Evolutionary conservation across 768 basidiomycete genomes (phyloP).

Genomic region (Mycena olivaceomarginata): DNA sequence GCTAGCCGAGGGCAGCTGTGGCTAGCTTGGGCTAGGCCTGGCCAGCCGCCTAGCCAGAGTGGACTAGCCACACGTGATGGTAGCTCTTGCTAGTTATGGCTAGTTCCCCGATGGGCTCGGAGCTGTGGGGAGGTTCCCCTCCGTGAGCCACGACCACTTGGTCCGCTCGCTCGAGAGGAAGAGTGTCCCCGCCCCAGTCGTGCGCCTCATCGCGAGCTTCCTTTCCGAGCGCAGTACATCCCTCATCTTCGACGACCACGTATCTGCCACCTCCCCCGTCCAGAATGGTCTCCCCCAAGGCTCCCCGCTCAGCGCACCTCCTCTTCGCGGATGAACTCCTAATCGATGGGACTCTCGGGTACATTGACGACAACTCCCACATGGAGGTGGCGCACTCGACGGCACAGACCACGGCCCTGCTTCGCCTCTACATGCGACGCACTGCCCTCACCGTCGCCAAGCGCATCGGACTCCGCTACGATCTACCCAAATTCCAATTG

Average conservation of each 20-base stretch:
- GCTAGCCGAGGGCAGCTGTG: too few relatives aligned
- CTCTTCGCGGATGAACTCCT: constrained; percentile 11
- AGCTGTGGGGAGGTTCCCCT: too few relatives aligned
- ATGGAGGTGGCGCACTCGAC: not conserved
- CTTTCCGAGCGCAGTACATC: too few relatives aligned
- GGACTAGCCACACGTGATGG: too few relatives aligned
- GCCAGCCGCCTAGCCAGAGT: too few relatives aligned
- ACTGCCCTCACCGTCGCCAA: not conserved
- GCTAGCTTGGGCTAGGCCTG: too few relatives aligned
- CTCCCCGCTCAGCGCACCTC: too few relatives aligned
- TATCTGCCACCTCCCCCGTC: too few relatives aligned
- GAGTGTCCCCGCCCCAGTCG: not conserved
- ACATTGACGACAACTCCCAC: constrained; percentile 20
- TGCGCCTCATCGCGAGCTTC: constrained; percentile 3
- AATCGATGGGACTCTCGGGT: not conserved
- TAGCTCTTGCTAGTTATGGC: too few relatives aligned
- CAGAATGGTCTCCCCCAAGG: too few relatives aligned
- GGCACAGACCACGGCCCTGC: not conserved
- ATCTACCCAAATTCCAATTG: not conserved
- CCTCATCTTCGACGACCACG: too few relatives aligned
- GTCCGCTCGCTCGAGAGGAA: not conserved
- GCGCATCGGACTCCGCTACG: not conserved
- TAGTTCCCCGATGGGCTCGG: too few relatives aligned
- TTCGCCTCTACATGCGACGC: not conserved
- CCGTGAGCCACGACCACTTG: not conserved